Percentiles rank a stretch among this genome's conserved stretches.
These are phyloP conservation scores for Cladorrhinum sp. DNA, from an alignment of 2,329 filamentous ascomycete genomes.

Conservation along the genomic window DNA sequence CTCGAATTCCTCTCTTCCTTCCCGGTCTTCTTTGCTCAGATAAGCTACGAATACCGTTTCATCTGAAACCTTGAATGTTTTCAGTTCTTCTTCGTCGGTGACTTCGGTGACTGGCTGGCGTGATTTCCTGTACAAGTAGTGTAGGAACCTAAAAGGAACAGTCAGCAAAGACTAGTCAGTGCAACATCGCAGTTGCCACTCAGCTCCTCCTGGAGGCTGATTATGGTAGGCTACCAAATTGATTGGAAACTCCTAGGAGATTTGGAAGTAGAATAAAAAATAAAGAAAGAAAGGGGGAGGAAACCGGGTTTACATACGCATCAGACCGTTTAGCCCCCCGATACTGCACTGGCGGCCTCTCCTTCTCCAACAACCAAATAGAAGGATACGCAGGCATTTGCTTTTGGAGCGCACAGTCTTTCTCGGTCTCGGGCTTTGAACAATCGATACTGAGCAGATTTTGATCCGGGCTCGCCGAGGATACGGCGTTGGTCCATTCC, in stretches of 20 bases:
- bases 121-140: conserved; percentile 28
- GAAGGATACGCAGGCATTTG: conserved; percentile 18
- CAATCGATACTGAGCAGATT: conserved; percentile 29
- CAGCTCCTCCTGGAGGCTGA: too few relatives aligned
- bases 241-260: too few relatives aligned
- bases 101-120: conserved; percentile 30
- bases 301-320: conserved; percentile 20
- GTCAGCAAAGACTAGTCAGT: too few relatives aligned
- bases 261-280: neutral
- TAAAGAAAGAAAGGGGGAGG: neutral
- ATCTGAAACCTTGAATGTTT: conserved; percentile 31
- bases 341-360: conserved; percentile 19
- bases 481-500: conserved; percentile 24
- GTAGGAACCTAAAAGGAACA: conserved; percentile 29
- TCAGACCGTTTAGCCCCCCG: conserved; percentile 21
- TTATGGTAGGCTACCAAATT: too few relatives aligned
- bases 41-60: conserved; percentile 35
- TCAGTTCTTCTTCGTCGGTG: conserved; percentile 18
- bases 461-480: neutral
- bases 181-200: too few relatives aligned
- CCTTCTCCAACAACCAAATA: conserved; percentile 24
- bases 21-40: conserved; percentile 24
- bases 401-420: conserved; percentile 19
- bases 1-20: conserved; percentile 24
- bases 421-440: neutral